Conservation (phyloP, 768 basidiomycete species). For the Mycena indigotica region DNA sequence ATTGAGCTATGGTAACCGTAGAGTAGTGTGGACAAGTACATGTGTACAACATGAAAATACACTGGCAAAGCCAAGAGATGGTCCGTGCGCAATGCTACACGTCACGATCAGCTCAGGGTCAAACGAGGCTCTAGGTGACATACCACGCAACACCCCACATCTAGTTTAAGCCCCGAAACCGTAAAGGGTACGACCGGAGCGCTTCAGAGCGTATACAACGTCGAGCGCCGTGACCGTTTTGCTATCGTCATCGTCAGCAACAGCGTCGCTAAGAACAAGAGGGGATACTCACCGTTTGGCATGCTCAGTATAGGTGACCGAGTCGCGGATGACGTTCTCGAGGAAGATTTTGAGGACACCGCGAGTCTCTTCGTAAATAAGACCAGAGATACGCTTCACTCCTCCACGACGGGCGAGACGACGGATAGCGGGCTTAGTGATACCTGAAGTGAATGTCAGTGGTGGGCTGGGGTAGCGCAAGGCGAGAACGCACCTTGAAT, state of each 20-base stretch:
- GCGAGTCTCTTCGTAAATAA: slow-evolving; percentile 4
- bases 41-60: background rate
- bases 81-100: background rate
- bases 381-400: slow-evolving; percentile 3
- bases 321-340: slow-evolving; percentile 6
- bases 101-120: background rate
- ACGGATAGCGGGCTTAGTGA: slow-evolving; percentile 6
- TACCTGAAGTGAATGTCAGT: background rate
- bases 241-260: background rate
- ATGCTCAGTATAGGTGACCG: slow-evolving; percentile 3
- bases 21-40: background rate
- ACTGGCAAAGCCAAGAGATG: background rate
- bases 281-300: background rate
- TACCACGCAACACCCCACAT: background rate
- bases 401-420: slow-evolving; percentile 3
- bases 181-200: background rate
- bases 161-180: background rate
- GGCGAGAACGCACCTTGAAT: slow-evolving; percentile 42
- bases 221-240: slow-evolving; percentile 2
- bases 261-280: background rate
- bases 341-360: slow-evolving; percentile 4
- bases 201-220: slow-evolving; percentile 1
- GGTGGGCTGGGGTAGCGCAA: background rate
- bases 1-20: background rate
- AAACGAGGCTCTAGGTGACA: background rate